Evolutionary conservation across 2,329 filamentous ascomycete species (phyloP).

Genomic region (Chaetomium olivaceum): DNA sequence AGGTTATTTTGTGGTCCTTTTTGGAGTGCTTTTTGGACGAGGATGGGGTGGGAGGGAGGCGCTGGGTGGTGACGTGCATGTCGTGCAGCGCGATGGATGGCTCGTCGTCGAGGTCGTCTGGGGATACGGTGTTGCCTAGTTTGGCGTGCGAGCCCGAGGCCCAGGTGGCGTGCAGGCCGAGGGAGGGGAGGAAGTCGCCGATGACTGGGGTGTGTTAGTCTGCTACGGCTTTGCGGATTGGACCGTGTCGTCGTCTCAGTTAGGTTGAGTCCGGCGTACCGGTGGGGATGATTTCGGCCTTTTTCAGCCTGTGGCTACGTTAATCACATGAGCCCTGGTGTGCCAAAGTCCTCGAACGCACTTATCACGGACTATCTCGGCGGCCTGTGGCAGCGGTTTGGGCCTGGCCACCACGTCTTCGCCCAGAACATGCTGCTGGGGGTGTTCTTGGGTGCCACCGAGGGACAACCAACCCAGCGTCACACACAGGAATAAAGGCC

Average conservation of each 20-base stretch:
- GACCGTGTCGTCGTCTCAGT: too few relatives aligned
- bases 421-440: slow-evolving; percentile 10
- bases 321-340: background rate
- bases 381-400: background rate
- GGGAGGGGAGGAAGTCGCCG: slow-evolving; percentile 57
- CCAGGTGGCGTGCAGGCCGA: slow-evolving; percentile 53
- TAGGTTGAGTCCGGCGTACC: slow-evolving; percentile 16
- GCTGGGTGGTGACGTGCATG: background rate
- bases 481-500: background rate
- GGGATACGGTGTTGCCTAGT: slow-evolving; percentile 54
- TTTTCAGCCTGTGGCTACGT: slow-evolving; percentile 23
- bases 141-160: slow-evolving; percentile 44
- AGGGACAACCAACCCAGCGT: background rate
- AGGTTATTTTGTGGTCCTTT: slow-evolving; percentile 24
- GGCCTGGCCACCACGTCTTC: background rate
- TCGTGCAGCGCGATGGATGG: slow-evolving; percentile 35
- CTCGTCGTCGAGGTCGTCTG: slow-evolving; percentile 38
- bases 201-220: slow-evolving; percentile 46
- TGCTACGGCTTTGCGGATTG: too few relatives aligned
- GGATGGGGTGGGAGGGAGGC: too few relatives aligned
- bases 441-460: background rate
- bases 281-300: slow-evolving; percentile 34
- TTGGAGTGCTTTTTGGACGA: background rate
- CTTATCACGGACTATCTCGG: slow-evolving; percentile 17
- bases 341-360: background rate